These are phyloP conservation scores for Penicillium sp. DNA, from an alignment of 2,329 filamentous ascomycete genomes.

Conservation along the genomic window DNA sequence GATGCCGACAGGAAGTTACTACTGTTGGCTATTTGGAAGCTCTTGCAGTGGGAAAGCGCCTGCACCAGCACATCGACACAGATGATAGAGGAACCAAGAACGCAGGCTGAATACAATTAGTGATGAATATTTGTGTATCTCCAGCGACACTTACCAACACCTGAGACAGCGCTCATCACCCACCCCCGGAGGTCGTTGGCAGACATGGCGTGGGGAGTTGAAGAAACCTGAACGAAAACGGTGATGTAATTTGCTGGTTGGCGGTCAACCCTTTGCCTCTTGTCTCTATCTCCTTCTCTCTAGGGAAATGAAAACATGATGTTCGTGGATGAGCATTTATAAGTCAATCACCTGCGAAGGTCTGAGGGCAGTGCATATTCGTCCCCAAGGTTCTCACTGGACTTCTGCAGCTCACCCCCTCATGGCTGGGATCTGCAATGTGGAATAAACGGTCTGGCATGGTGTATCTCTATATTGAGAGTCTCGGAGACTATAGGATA, in stretches of 20 bases:
- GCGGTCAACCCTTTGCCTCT: constrained; percentile 15
- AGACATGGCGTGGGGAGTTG: constrained; percentile 31
- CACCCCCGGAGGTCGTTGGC: constrained; percentile 82
- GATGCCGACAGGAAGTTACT: constrained; percentile 80
- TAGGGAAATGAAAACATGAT: neutral
- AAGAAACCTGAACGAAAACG: constrained; percentile 2
- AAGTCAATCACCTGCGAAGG: neutral
- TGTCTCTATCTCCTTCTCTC: neutral
- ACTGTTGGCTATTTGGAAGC: constrained; percentile 83
- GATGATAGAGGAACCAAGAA: constrained; percentile 72
- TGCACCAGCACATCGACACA: constrained; percentile 73
- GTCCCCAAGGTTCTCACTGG: constrained; percentile 13
- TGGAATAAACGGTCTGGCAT: neutral
- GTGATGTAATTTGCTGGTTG: constrained; percentile 21
- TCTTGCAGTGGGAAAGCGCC: constrained; percentile 60
- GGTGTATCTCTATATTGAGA: neutral
- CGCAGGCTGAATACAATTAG: constrained; percentile 36
- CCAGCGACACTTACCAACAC: constrained; percentile 50
- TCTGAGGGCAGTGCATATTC: constrained; percentile 4
- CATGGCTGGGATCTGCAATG: neutral
- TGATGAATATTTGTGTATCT: neutral
- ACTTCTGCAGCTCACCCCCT: neutral
- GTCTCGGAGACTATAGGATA: neutral
- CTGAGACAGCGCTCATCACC: constrained; percentile 79
- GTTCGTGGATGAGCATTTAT: neutral